phyloP scores from a whole-genome alignment of 371 early-diverging fungal species.

The Choanephora cucurbitarum region DNA sequence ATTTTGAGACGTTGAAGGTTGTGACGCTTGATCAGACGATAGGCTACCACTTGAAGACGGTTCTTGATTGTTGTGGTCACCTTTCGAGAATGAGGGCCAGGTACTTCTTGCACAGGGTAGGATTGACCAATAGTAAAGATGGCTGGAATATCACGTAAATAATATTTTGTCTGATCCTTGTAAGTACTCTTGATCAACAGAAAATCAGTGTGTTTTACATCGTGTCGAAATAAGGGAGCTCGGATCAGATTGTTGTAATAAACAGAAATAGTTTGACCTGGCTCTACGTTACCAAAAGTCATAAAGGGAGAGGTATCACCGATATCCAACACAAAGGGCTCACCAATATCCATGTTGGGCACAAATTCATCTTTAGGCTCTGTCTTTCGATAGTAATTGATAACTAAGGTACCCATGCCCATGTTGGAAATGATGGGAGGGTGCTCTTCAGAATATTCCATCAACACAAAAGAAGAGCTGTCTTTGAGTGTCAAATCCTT shows the following conservation, averaged over 20 bases:
- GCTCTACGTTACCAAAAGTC: slow-evolving; percentile 94
- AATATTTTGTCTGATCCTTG: slow-evolving; percentile 78
- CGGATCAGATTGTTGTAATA: slow-evolving; percentile 96
- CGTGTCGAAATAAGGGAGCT: slow-evolving; percentile 95
- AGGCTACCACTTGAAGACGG: slow-evolving; percentile 91
- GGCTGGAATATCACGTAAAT: slow-evolving; percentile 82
- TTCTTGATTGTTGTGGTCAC: slow-evolving; percentile 92
- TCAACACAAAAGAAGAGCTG: slow-evolving; percentile 77
- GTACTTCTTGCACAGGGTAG: slow-evolving; percentile 96
- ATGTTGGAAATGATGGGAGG: slow-evolving; percentile 95
- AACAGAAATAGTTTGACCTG: slow-evolving; percentile 87
- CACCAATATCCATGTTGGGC: slow-evolving; percentile 84
- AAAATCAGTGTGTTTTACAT: slow-evolving; percentile 78
- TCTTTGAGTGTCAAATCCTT: slow-evolving; percentile 95
- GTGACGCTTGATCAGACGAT: slow-evolving; percentile 83
- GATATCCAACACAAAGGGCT: slow-evolving; percentile 86
- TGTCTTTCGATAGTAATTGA: slow-evolving; percentile 96
- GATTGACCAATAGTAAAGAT: slow-evolving; percentile 97
- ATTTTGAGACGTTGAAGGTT: slow-evolving; percentile 75
- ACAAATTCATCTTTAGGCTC: slow-evolving; percentile 80
- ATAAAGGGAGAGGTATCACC: slow-evolving; percentile 98
- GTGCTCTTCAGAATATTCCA: slow-evolving; percentile 99
- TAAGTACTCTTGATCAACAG: slow-evolving; percentile 77
- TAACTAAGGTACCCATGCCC: slow-evolving; percentile 97
- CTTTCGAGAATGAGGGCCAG: slow-evolving; percentile 97